Evolutionary conservation across 768 basidiomycete species (phyloP), one percentile per base, ranked within the genome.

Genomic region (Lenzites betulinus): DNA sequence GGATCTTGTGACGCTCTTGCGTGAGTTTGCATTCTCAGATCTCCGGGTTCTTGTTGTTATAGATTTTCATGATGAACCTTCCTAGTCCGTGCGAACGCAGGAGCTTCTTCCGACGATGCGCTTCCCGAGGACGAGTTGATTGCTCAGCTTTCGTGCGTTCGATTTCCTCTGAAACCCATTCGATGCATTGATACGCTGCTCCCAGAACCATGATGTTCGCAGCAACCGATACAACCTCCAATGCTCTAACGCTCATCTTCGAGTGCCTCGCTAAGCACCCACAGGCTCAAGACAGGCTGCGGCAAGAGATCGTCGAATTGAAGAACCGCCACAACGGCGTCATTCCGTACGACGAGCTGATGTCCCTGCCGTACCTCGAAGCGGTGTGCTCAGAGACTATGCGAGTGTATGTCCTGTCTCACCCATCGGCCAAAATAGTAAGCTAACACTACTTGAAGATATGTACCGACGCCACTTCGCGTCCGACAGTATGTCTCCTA

Each of bases 321-420:
- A 50, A 51, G 30, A 12, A 39, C 18, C 26, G 20, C 11, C 13
- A 38, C 25, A 42, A 73, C 28, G 74, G 74, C 13, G 63, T 76
- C 71, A 30, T 74, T 72, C 43, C 70, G 71, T 63, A 63, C 41
- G 61, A 59, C 44, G 50, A 50, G 5, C 28, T 65, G 3, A 53
- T 64, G 41, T 30, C 54, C 0, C 44, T 93, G 4, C 81, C 86
- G 0, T 89, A 87, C 65, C 81, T 92, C 15, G 89, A 90, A 59
- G 79, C 78, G 6, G 80, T 88, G 3, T 77, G 86, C 6, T 79
- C 82, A 3, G 88, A 89, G 71, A 82, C 79, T 0, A 68, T 88
- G 57, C 79, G 87, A 1, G 49, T 86, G 5, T 77, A 84, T 22
- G 62, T 3, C 70, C 77, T 2, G 60, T 60, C 7, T 78, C 77